Conservation (phyloP, 2,329 filamentous ascomycete species). For the Mariannaea sp. region DNA sequence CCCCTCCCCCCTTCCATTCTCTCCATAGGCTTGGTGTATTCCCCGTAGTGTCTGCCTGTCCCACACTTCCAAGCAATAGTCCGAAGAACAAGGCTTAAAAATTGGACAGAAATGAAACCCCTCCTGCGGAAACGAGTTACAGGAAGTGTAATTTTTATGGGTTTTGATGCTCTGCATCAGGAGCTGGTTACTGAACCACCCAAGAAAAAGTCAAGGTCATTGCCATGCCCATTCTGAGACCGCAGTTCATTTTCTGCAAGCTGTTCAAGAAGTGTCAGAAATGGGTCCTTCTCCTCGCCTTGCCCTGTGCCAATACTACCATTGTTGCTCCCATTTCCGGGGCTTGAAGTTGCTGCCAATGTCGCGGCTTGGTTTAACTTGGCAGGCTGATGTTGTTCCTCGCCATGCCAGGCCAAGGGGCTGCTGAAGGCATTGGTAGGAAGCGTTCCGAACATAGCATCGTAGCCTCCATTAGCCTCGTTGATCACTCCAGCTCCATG, state of each 20-base stretch:
- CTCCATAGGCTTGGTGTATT: not conserved
- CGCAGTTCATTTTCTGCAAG: slow-evolving; percentile 78
- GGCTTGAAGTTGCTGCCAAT: slow-evolving; percentile 41
- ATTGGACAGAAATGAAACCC: too few relatives aligned
- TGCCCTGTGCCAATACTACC: slow-evolving; percentile 54
- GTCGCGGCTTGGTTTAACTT: slow-evolving; percentile 30
- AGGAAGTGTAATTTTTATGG: slow-evolving; percentile 6
- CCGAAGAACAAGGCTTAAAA: too few relatives aligned
- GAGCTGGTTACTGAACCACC: slow-evolving; percentile 31
- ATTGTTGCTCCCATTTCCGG: slow-evolving; percentile 55
- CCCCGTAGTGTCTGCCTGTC: too few relatives aligned
- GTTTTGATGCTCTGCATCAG: not conserved
- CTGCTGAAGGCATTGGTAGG: slow-evolving; percentile 59
- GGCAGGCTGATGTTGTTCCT: slow-evolving; percentile 38
- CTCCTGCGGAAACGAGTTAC: too few relatives aligned
- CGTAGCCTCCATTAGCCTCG: slow-evolving; percentile 49
- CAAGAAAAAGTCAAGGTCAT: slow-evolving; percentile 80
- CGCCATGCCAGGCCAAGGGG: slow-evolving; percentile 56
- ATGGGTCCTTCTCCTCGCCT: slow-evolving; percentile 77
- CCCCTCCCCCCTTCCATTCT: not conserved
- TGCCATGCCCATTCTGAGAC: slow-evolving; percentile 64
- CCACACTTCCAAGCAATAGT: too few relatives aligned
- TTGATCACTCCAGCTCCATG: slow-evolving; percentile 38
- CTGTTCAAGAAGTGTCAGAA: slow-evolving; percentile 78
- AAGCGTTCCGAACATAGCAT: slow-evolving; percentile 64